Evolutionary conservation across 2,329 filamentous ascomycete species (phyloP).

Genomic region (Neoarthrinium moseri): DNA sequence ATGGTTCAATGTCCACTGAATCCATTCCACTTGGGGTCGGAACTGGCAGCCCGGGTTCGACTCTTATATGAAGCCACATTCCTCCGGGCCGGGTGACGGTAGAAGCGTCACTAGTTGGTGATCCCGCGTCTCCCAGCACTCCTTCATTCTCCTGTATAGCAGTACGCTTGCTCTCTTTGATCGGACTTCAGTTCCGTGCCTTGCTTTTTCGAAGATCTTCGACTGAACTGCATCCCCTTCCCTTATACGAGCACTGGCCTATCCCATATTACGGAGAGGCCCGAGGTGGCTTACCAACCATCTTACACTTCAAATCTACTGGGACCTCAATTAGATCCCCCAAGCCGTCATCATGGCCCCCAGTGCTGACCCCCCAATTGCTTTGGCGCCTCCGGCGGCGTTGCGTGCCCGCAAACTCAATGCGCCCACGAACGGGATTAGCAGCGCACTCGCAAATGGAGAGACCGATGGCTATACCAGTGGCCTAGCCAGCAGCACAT

Average conservation of each 20-base stretch:
- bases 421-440: background rate
- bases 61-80: slow-evolving; percentile 10
- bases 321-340: background rate
- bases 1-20: background rate
- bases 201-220: no score
- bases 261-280: background rate
- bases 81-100: background rate
- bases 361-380: background rate
- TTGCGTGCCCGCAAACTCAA: slow-evolving; percentile 3
- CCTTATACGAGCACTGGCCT: background rate
- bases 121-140: no score
- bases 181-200: no score
- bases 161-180: no score
- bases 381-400: background rate
- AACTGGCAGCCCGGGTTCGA: slow-evolving; percentile 1
- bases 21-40: background rate
- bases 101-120: no score
- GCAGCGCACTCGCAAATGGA: background rate
- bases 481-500: background rate
- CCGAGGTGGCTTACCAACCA: background rate
- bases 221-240: no score
- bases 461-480: background rate
- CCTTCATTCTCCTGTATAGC: no score
- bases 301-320: background rate
- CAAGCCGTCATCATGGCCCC: slow-evolving; percentile 1